These are phyloP conservation scores for Agapanthus africanus DNA, from an alignment of 106 monocot genomes.

Conservation along the genomic window DNA sequence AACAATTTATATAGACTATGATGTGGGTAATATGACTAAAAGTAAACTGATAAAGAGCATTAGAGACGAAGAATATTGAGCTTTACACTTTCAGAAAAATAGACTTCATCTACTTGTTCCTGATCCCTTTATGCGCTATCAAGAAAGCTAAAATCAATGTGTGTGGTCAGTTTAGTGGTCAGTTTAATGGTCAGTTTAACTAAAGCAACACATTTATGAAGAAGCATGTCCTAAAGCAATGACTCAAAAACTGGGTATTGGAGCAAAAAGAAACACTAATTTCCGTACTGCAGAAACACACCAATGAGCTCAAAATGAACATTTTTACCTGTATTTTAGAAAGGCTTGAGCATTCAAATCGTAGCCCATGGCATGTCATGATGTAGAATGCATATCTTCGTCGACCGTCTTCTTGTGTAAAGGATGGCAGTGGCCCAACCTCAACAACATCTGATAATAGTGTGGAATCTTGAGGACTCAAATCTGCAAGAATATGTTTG, in stretches of 20 bases:
- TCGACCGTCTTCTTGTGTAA: slow-evolving; percentile 37
- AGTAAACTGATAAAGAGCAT: too few relatives aligned
- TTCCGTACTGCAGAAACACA: too few relatives aligned
- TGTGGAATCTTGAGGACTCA: slow-evolving; percentile 88
- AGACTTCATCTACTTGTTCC: background rate
- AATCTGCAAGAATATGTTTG: slow-evolving; percentile 34
- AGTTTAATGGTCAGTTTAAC: too few relatives aligned
- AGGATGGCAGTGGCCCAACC: slow-evolving; percentile 43
- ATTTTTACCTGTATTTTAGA: slow-evolving; percentile 62
- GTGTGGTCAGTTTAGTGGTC: background rate
- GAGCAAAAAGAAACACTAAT: too few relatives aligned
- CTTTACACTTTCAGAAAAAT: background rate
- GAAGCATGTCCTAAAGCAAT: background rate
- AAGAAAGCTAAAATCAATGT: background rate
- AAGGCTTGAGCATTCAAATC: slow-evolving; percentile 70
- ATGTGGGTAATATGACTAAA: background rate
- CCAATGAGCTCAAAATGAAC: background rate
- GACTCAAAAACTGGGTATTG: background rate
- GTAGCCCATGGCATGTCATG: slow-evolving; percentile 58
- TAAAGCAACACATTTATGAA: background rate
- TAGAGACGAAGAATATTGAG: too few relatives aligned
- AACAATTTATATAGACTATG: too few relatives aligned
- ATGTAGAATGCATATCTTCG: slow-evolving; percentile 61
- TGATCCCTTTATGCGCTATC: background rate
- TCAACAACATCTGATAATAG: slow-evolving; percentile 70